These are phyloP conservation scores for Rhazya stricta DNA, from an alignment of 257 asterid species.

Conservation along the genomic window DNA sequence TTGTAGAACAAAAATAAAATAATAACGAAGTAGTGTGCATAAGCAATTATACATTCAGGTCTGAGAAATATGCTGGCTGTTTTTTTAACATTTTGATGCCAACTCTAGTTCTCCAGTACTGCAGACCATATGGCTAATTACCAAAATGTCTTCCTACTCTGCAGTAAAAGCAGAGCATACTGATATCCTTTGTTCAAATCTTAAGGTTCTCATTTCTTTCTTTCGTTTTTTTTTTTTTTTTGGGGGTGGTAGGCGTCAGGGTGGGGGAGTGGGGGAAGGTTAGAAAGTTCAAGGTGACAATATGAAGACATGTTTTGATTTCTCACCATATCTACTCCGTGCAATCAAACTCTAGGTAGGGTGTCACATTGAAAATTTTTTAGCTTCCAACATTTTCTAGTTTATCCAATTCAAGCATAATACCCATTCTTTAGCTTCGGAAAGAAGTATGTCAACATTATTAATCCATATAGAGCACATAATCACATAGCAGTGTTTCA, in stretches of 20 bases:
- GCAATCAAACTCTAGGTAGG: not conserved
- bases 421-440: not conserved
- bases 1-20: not conserved
- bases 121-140: not conserved
- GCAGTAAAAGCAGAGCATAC: too few species aligned
- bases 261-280: too few species aligned
- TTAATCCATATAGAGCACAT: not conserved
- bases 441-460: not conserved
- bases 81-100: not conserved
- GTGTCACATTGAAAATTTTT: not conserved
- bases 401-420: not conserved
- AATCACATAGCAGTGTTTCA: not conserved
- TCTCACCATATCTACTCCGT: not conserved
- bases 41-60: not conserved
- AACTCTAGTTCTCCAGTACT: not conserved
- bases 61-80: not conserved
- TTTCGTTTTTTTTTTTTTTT: too few species aligned
- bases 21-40: not conserved
- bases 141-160: not conserved
- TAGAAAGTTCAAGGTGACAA: not conserved
- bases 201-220: too few species aligned
- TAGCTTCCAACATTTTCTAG: not conserved
- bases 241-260: too few species aligned
- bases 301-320: not conserved
- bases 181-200: too few species aligned